Conservation (phyloP, 257 asterid genomes). For the Oldenlandia corymbosa region DNA sequence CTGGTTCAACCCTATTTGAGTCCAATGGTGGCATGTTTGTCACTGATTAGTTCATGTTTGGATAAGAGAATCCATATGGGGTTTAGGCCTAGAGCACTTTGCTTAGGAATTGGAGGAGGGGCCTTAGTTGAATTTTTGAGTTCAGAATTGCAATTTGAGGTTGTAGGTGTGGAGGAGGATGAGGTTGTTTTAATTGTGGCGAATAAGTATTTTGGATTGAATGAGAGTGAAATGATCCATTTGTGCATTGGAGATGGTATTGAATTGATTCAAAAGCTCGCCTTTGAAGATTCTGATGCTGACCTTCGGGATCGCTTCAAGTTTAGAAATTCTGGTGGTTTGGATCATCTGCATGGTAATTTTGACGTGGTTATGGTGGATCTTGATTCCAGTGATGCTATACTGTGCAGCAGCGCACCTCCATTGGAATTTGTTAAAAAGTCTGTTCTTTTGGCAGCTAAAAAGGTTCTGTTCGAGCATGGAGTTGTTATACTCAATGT, state of each 20-base stretch:
- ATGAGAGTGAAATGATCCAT: conserved; percentile 29
- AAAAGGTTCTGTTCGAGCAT: conserved; percentile 30
- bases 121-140: conserved; percentile 62
- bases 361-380: conserved; percentile 84
- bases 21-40: conserved; percentile 78
- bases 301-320: neutral
- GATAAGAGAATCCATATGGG: conserved; percentile 31
- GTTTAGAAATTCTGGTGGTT: neutral
- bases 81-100: conserved; percentile 54
- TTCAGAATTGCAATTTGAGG: conserved; percentile 44
- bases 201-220: conserved; percentile 54
- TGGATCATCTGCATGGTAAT: conserved; percentile 11
- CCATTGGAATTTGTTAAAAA: conserved; percentile 52
- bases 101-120: conserved; percentile 95
- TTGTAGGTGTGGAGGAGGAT: conserved; percentile 75
- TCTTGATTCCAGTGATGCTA: conserved; percentile 64
- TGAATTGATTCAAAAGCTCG: conserved; percentile 33
- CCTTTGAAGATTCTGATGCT: conserved; percentile 4
- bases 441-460: conserved; percentile 43
- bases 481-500: conserved; percentile 56
- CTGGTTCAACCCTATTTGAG: conserved; percentile 73
- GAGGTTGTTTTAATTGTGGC: conserved; percentile 48
- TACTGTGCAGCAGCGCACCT: conserved; percentile 58
- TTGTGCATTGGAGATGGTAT: conserved; percentile 58
- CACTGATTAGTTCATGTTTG: conserved; percentile 37